phyloP scores from a whole-genome alignment of 1,284 basidiomycete species.

The Agroathelia rolfsii region DNA sequence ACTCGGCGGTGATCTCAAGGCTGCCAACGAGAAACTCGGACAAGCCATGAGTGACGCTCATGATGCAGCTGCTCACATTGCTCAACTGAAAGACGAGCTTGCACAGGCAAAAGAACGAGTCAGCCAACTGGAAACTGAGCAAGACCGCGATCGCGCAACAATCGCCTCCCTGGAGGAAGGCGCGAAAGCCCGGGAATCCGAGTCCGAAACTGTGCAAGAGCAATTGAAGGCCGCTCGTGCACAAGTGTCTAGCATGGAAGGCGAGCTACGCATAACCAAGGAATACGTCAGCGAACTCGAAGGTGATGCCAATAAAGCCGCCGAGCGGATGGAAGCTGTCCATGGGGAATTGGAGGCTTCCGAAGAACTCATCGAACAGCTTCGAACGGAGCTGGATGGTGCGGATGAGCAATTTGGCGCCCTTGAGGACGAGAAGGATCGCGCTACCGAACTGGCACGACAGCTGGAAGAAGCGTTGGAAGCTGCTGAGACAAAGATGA shows the following conservation, averaged over 20 bases:
- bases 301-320: slow-evolving; percentile 33
- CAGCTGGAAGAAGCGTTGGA: slow-evolving; percentile 68
- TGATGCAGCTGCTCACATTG: slow-evolving; percentile 43
- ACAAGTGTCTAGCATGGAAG: slow-evolving; percentile 24
- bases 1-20: slow-evolving; percentile 52
- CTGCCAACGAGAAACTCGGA: slow-evolving; percentile 49
- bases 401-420: slow-evolving; percentile 37
- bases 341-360: slow-evolving; percentile 39
- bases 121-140: slow-evolving; percentile 40
- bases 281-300: slow-evolving; percentile 46
- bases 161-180: slow-evolving; percentile 21
- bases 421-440: slow-evolving; percentile 41
- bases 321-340: slow-evolving; percentile 39
- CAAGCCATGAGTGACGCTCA: slow-evolving; percentile 44
- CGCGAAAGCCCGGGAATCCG: slow-evolving; percentile 25
- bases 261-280: slow-evolving; percentile 34
- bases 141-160: slow-evolving; percentile 22
- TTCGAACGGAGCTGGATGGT: slow-evolving; percentile 35
- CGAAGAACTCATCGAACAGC: slow-evolving; percentile 34
- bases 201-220: slow-evolving; percentile 23
- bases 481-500: slow-evolving; percentile 57
- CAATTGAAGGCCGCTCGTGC: slow-evolving; percentile 26
- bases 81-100: slow-evolving; percentile 47
- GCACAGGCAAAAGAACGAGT: slow-evolving; percentile 35
- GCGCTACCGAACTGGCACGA: slow-evolving; percentile 40